Evolutionary conservation across 768 basidiomycete species (phyloP).

Genomic region (Mycena leptocephala): DNA sequence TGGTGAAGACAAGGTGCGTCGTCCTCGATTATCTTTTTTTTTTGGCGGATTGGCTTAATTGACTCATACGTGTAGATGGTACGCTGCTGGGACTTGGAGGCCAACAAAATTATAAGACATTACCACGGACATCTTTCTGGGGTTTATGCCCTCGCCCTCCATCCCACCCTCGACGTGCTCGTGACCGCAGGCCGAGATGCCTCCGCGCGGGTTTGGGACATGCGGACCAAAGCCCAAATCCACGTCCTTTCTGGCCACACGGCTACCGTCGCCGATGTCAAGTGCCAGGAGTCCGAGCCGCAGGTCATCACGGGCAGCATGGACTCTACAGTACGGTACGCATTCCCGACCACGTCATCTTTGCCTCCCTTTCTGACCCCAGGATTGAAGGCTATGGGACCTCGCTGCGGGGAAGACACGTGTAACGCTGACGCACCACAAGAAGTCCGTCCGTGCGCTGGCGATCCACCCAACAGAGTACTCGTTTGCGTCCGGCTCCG

Average conservation of each 20-base stretch:
- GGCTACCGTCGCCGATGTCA: constrained; percentile 94
- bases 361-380: constrained; percentile 8
- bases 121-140: constrained; percentile 99
- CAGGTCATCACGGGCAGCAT: constrained; percentile 99
- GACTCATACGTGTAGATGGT: constrained; percentile 84
- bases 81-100: constrained; percentile 99
- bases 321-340: constrained; percentile 95
- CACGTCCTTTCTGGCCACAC: constrained; percentile 96
- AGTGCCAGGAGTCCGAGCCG: constrained; percentile 97
- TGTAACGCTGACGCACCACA: constrained; percentile 98
- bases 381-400: constrained; percentile 86
- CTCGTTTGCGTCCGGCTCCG: constrained; percentile 94
- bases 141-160: constrained; percentile 93
- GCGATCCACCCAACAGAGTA: constrained; percentile 98
- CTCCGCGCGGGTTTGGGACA: constrained; percentile 98
- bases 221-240: constrained; percentile 97
- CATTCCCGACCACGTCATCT: not conserved
- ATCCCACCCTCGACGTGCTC: constrained; percentile 96
- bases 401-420: constrained; percentile 97
- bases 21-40: not conserved
- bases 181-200: constrained; percentile 98
- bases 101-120: constrained; percentile 98
- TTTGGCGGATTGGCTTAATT: not conserved
- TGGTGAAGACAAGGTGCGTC: constrained; percentile 93
- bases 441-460: constrained; percentile 95